These are phyloP conservation scores for Amanita molliuscula DNA, from an alignment of 768 basidiomycete genomes.

Conservation along the genomic window DNA sequence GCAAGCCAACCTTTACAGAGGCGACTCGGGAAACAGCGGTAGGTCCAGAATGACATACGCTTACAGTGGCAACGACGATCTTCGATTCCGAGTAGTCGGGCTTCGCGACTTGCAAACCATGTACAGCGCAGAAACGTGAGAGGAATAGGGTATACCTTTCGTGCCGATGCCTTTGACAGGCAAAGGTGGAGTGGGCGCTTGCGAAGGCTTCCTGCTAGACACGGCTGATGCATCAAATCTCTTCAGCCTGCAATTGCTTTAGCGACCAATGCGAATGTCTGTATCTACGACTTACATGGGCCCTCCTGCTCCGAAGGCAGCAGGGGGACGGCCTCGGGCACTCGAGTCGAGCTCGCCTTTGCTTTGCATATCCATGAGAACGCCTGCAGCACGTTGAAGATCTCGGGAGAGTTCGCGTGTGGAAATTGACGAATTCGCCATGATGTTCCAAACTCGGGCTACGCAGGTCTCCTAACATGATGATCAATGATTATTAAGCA, in stretches of 20 bases:
- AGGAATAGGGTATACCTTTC: conserved; percentile 46
- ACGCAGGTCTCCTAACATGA: no score
- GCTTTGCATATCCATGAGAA: conserved; percentile 40
- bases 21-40: background rate
- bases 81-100: conserved; percentile 98
- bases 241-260: conserved; percentile 45
- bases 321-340: conserved; percentile 41
- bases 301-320: conserved; percentile 63
- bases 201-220: conserved; percentile 59
- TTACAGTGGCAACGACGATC: conserved; percentile 95
- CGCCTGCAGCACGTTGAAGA: conserved; percentile 39
- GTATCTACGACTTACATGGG: conserved; percentile 45
- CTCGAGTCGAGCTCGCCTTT: conserved; percentile 21
- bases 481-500: conserved; percentile 7
- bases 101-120: conserved; percentile 58
- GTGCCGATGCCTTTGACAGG: conserved; percentile 85
- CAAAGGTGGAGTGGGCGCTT: conserved; percentile 67
- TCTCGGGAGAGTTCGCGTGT: conserved; percentile 28
- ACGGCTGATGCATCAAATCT: conserved; percentile 69
- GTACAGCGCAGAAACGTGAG: conserved; percentile 1
- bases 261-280: background rate
- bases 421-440: conserved; percentile 17
- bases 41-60: conserved; percentile 5
- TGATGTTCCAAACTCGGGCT: background rate
- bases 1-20: conserved; percentile 74